These are phyloP conservation scores for Cladosporium colombiae DNA, from an alignment of 2,329 filamentous ascomycete genomes.

Conservation along the genomic window DNA sequence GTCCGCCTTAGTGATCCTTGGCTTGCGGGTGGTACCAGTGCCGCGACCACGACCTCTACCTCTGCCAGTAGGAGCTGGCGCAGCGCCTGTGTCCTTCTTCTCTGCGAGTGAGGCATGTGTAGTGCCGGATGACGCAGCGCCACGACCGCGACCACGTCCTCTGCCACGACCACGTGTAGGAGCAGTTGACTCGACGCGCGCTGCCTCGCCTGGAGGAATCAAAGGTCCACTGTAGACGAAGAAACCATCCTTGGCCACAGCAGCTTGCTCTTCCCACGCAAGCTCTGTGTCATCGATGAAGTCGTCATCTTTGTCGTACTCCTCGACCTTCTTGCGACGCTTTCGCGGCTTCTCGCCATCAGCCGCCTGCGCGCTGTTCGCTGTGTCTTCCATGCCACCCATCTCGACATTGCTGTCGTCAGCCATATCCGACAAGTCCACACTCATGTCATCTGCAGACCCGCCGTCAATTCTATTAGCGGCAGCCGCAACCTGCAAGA, in stretches of 20 bases:
- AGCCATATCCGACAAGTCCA: slow-evolving; percentile 69
- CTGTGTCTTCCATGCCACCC: slow-evolving; percentile 62
- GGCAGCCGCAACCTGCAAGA: slow-evolving; percentile 83
- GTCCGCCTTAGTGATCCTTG: slow-evolving; percentile 82
- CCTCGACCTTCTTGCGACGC: slow-evolving; percentile 71
- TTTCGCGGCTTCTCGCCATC: slow-evolving; percentile 75
- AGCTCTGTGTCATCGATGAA: slow-evolving; percentile 89
- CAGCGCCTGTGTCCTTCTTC: slow-evolving; percentile 26
- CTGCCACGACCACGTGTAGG: slow-evolving; percentile 44
- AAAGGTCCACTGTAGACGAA: slow-evolving; percentile 96
- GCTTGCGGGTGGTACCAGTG: slow-evolving; percentile 73
- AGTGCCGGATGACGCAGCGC: slow-evolving; percentile 40
- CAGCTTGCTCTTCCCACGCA: slow-evolving; percentile 92
- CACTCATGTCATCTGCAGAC: slow-evolving; percentile 76
- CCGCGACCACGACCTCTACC: slow-evolving; percentile 67
- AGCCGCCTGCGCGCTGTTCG: slow-evolving; percentile 49
- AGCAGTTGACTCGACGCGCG: slow-evolving; percentile 34
- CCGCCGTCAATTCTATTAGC: slow-evolving; percentile 82
- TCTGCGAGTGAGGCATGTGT: slow-evolving; percentile 35
- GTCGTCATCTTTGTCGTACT: slow-evolving; percentile 67
- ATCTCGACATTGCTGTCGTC: slow-evolving; percentile 86
- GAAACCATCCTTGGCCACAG: slow-evolving; percentile 92
- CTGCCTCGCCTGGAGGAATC: slow-evolving; percentile 76
- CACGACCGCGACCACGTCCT: slow-evolving; percentile 58
- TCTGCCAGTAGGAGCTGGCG: slow-evolving; percentile 41